Conservation (phyloP, 345 rosid species). For the Zanthoxylum bungeanum region DNA sequence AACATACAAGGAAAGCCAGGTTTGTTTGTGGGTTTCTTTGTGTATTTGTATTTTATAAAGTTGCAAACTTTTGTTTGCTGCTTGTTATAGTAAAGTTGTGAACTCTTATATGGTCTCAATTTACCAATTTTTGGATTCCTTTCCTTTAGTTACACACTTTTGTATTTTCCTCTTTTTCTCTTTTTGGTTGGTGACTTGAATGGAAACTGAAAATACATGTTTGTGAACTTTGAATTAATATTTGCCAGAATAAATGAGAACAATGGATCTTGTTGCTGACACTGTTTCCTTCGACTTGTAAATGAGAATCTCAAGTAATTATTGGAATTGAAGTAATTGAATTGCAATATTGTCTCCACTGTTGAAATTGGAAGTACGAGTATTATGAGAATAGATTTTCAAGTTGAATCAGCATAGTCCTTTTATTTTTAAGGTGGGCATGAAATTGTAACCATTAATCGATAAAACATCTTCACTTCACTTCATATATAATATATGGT, state of each 20-base stretch:
- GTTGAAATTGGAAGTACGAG: background rate
- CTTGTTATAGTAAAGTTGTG: background rate
- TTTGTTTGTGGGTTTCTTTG: slow-evolving; percentile 24
- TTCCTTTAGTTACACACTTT: background rate
- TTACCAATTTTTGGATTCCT: background rate
- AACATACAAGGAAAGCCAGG: slow-evolving; percentile 61
- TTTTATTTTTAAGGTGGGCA: background rate
- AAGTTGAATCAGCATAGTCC: background rate
- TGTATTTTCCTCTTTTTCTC: background rate
- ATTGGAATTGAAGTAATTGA: background rate
- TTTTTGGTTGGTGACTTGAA: background rate
- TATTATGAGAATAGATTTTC: background rate
- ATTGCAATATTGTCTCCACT: background rate
- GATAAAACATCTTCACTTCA: background rate
- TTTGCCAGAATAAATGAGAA: background rate
- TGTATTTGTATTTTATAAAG: background rate
- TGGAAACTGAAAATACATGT: background rate
- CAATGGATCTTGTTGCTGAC: background rate
- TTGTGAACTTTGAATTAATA: background rate
- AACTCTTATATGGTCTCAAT: too few species aligned
- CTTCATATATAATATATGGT: background rate
- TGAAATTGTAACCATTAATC: too few species aligned
- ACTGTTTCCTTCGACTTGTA: background rate
- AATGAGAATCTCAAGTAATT: background rate
- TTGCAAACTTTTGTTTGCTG: background rate